Base-by-base conservation (phyloP, 2,329 filamentous ascomycete species). In the Didymella exigua region DNA sequence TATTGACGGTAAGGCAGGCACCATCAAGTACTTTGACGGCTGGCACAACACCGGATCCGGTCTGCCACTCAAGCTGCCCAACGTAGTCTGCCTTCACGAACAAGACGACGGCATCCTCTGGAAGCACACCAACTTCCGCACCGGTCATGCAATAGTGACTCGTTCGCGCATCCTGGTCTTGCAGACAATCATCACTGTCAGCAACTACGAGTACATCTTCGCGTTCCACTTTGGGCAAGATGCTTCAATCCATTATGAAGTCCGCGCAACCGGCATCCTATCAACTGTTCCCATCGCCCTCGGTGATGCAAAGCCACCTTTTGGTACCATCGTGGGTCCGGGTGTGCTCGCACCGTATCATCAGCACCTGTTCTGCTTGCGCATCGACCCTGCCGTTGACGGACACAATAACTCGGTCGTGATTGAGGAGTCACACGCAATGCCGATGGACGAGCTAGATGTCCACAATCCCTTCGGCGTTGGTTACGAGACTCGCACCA, bases 71-170 rank as follows among this genome's bases (percentile, higher is more conserved):
- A 70, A 73, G 19, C 60, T 77, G 2, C 75, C 75, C 0, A 79
- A 79, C 41, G 76, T 74, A 0, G 61, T 80, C 14, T 80, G 77
- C 63, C 72, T 71, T 46, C 78, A 78, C 76, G 92, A 96, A 74
- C 91, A 96, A 77, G 68, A 71, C 26, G 60, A 66, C 14, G 64
- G 67, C 1, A 70, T 69, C 14, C 49, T 61, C 21, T 70, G 65
- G 65, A 71, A 71, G 51, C 68, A 71, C 42, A 71, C 67, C 13
- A 69, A 68, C 42, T 65, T 62, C 33, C 63, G 65, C 5, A 69
- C 62, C 1, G 58, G 58, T 1, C 51, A 62, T 26, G 64, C 63
- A 4, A 58, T 61, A 6, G 63, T 69, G 5, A 60, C 63, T 2
- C 56, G 68, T 10, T 51, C 58, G 2, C 59, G 68, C n/a, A 46